phyloP scores from a whole-genome alignment of 2,329 filamentous ascomycete species.

The Pseudohalonectria lignicola region DNA sequence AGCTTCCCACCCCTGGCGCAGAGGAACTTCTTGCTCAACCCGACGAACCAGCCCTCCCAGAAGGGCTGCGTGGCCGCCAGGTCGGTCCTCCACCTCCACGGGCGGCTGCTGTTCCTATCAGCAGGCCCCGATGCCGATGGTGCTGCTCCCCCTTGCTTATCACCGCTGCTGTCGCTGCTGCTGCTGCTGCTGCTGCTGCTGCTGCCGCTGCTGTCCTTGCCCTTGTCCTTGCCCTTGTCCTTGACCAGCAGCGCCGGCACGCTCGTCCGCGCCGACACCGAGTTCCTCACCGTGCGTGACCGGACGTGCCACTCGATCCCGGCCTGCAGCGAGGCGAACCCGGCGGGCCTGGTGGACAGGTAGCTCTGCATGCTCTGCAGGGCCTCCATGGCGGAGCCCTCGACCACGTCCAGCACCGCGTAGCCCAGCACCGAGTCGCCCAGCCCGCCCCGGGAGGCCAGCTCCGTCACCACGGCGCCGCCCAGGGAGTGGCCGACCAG shows the following conservation, averaged over 20 bases:
- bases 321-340: conserved; percentile 65
- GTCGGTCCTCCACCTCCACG: conserved; percentile 81
- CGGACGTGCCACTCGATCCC: conserved; percentile 93
- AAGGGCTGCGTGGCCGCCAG: conserved; percentile 74
- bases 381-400: conserved; percentile 91
- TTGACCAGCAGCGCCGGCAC: conserved; percentile 65
- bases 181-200: conserved; percentile 12
- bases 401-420: conserved; percentile 87
- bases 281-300: conserved; percentile 76
- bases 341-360: conserved; percentile 66
- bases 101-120: conserved; percentile 17
- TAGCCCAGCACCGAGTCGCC: conserved; percentile 62
- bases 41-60: conserved; percentile 90
- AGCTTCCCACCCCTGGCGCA: conserved; percentile 73
- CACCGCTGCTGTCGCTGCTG: not conserved
- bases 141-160: too few species aligned
- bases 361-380: conserved; percentile 91
- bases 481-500: conserved; percentile 89
- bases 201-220: conserved; percentile 3
- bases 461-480: conserved; percentile 79
- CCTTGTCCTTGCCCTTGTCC: conserved; percentile 13
- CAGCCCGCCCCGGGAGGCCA: conserved; percentile 58
- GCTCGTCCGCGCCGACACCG: conserved; percentile 71
- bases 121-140: too few species aligned
- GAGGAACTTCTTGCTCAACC: conserved; percentile 81